Base-by-base conservation (phyloP, 352 stramenopile species). In the Globisporangium lucens region DNA sequence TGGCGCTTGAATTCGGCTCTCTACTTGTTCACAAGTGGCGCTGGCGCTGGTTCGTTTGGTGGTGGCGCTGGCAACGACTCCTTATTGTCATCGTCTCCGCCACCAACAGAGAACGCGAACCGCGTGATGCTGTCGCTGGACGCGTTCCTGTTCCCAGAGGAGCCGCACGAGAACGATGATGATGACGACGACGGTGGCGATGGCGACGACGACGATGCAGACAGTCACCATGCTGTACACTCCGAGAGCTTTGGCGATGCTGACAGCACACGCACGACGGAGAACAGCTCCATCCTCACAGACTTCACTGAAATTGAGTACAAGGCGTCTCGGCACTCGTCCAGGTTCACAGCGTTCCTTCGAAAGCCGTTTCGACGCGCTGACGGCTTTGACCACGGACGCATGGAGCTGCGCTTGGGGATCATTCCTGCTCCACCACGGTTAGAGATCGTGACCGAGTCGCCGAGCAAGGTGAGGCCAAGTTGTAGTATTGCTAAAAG, bases 221-320 rank as follows among this genome's bases (percentile, higher is more conserved):
- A 90, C 56, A 91, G 83, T 56, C 85, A 89, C 55, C 74, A 78
- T 56, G 85, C 85, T 13, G 85, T 93, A 59, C 78, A 88, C 57
- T 93, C 85, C 0, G 85, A 93, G 67, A 91, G 82, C 46, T 93
- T 93, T 71, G 83, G 85, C 2, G 85, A 93, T 53, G 85, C 77
- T 2, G 81, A 93, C 70, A 93, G 85, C 65, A 79, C 75, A 0
- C 71, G 79, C 29, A 90, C 83, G 4, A 93, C 85, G 0, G 81
- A 91, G 64, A 89, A 89, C 63, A 90, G 83, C 71, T 93, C 85
- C 0, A 75, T 91, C 4, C 61, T 89, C 52, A 78, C 85, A 9
- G 85, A 93, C 27, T 65, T 85, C 35, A 77, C 73, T 0, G 85
- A 93, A 35, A 65, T 71, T 4, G 80, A 91, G 36, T 78, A 71